phyloP scores from a whole-genome alignment of 129 eudicot genomes.

The Erigeron canadensis region DNA sequence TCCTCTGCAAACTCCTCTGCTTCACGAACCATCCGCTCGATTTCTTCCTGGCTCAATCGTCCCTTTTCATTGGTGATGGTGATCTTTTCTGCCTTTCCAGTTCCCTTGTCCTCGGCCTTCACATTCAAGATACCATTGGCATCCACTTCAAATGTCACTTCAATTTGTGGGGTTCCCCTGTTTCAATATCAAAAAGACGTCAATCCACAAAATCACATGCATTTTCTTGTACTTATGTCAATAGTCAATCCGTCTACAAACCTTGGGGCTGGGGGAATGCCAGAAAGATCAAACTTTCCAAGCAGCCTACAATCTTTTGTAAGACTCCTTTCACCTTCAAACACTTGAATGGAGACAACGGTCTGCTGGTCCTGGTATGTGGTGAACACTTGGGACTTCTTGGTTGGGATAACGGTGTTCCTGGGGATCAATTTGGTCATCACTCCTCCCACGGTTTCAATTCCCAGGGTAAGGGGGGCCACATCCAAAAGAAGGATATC shows the following conservation, averaged over 20 bases:
- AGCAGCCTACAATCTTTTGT: conserved; percentile 60
- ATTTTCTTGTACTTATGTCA: neutral
- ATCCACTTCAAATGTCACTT: conserved; percentile 74
- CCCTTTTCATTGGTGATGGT: conserved; percentile 71
- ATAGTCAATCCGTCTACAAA: neutral
- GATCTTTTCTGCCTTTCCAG: conserved; percentile 72
- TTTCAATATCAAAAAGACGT: neutral
- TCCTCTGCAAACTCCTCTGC: conserved; percentile 80
- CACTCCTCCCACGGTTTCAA: conserved; percentile 74
- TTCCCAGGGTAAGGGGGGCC: conserved; percentile 68
- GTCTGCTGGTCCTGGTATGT: conserved; percentile 79
- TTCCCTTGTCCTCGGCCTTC: conserved; percentile 66
- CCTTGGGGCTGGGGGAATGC: conserved; percentile 66
- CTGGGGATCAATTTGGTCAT: conserved; percentile 83
- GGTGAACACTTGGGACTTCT: conserved; percentile 77
- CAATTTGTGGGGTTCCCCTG: conserved; percentile 78
- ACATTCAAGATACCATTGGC: conserved; percentile 73
- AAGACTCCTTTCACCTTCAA: conserved; percentile 73
- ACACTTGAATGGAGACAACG: conserved; percentile 64
- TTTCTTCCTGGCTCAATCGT: conserved; percentile 66
- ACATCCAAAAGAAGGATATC: conserved; percentile 77
- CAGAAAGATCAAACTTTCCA: conserved; percentile 63
- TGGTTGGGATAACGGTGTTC: conserved; percentile 70
- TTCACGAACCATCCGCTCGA: conserved; percentile 64
- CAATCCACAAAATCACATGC: neutral